Conservation (phyloP, 257 asterid species). For the Nicotiana tabacum region DNA sequence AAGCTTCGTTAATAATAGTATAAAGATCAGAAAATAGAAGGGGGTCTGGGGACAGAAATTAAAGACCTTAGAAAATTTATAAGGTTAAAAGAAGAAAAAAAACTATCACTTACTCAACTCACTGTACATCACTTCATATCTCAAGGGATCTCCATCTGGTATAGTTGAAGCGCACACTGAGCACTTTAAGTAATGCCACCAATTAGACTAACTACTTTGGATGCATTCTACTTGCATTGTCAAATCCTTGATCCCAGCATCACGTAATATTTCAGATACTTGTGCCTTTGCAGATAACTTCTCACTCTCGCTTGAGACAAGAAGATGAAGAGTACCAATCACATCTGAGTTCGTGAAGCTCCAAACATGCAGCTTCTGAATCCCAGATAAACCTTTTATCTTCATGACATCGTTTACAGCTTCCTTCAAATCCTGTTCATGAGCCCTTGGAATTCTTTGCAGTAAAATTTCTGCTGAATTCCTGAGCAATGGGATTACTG, state of each 20-base stretch:
- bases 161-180: background rate
- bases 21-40: background rate
- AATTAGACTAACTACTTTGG: conserved; percentile 21
- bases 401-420: conserved; percentile 51
- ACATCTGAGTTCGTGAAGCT: conserved; percentile 76
- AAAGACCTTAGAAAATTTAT: background rate
- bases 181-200: background rate
- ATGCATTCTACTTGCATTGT: conserved; percentile 64
- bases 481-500: conserved; percentile 88
- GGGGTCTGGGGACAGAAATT: background rate
- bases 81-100: background rate
- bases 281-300: conserved; percentile 40
- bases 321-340: conserved; percentile 86
- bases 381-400: conserved; percentile 57
- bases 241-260: conserved; percentile 82
- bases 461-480: conserved; percentile 84
- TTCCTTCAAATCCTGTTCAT: conserved; percentile 55
- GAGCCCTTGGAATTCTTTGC: conserved; percentile 84
- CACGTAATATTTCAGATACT: conserved; percentile 41
- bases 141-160: conserved; percentile 2
- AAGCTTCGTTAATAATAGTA: background rate
- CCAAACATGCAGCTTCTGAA: conserved; percentile 82
- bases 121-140: conserved; percentile 2
- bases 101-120: background rate
- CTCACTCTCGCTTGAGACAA: conserved; percentile 52